Conservation (phyloP, 2,329 filamentous ascomycete genomes). For the Gaeumannomyces tritici region DNA sequence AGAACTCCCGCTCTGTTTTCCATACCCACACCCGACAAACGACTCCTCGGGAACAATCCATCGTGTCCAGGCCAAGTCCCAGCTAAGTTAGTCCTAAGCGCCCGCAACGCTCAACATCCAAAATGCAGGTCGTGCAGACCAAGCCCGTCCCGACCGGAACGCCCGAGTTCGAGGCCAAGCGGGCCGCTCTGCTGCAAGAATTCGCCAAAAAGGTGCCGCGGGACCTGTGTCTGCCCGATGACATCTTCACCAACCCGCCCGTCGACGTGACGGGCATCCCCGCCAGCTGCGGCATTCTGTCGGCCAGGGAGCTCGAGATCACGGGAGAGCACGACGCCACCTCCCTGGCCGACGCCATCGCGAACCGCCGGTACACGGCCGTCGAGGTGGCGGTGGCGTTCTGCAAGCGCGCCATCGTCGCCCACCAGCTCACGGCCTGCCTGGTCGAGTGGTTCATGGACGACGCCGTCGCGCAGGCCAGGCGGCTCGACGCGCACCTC, state of each 20-base stretch:
- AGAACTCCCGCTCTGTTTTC: too few species aligned
- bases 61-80: too few species aligned
- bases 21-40: too few species aligned
- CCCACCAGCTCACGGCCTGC: constrained; percentile 20
- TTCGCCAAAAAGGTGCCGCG: constrained; percentile 22
- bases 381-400: constrained; percentile 8
- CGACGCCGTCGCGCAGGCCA: constrained; percentile 21
- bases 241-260: constrained; percentile 16
- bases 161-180: constrained; percentile 11
- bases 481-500: constrained; percentile 20
- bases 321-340: constrained; percentile 5
- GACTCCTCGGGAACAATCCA: too few species aligned
- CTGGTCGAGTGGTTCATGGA: constrained; percentile 24
- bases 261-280: constrained; percentile 24
- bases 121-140: constrained; percentile 9
- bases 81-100: too few species aligned
- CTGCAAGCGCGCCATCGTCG: constrained; percentile 7
- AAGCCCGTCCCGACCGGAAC: constrained; percentile 13
- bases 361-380: constrained; percentile 1
- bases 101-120: neutral
- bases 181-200: constrained; percentile 15
- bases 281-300: constrained; percentile 21
- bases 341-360: neutral
- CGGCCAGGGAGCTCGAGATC: constrained; percentile 6
- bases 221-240: constrained; percentile 17